A percentile compares a stretch with the other conserved stretches of the same genome.
phyloP scores from a whole-genome alignment of 2,329 filamentous ascomycete genomes.

The Grosmannia serpens region DNA sequence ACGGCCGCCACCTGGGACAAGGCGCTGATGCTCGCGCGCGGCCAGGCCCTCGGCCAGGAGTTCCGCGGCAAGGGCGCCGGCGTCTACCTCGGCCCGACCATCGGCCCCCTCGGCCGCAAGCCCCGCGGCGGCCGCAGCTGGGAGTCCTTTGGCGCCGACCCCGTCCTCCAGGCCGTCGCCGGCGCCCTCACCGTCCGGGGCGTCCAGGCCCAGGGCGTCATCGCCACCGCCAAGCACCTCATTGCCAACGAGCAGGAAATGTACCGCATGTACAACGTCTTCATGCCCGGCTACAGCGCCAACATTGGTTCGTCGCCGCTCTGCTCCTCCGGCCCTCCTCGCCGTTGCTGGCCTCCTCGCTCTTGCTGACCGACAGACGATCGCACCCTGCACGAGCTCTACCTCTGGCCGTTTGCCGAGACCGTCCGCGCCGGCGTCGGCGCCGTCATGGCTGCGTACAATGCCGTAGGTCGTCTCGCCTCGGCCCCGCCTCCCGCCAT shows the following conservation, averaged over 20 bases:
- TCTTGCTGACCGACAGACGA: conserved; percentile 39
- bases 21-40: conserved; percentile 55
- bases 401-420: conserved; percentile 69
- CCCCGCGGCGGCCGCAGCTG: conserved; percentile 63
- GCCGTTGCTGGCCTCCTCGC: neutral
- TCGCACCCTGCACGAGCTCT: conserved; percentile 63
- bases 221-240: conserved; percentile 73
- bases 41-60: conserved; percentile 57
- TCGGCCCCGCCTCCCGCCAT: neutral
- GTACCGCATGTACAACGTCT: conserved; percentile 42
- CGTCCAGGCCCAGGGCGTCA: conserved; percentile 70
- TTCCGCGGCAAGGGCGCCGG: conserved; percentile 64
- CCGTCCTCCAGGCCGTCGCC: conserved; percentile 57
- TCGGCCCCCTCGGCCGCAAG: conserved; percentile 61
- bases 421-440: conserved; percentile 57
- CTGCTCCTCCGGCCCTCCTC: no score
- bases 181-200: conserved; percentile 65
- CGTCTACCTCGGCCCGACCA: conserved; percentile 57
- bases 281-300: conserved; percentile 42
- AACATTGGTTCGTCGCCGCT: no score
- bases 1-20: conserved; percentile 67
- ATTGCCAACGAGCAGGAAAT: conserved; percentile 65
- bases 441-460: conserved; percentile 57
- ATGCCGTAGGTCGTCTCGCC: conserved; percentile 21
- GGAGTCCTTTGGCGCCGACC: conserved; percentile 64